These are phyloP conservation scores for Solanum clarkiae DNA, from an alignment of 257 asterid species.

Conservation along the genomic window DNA sequence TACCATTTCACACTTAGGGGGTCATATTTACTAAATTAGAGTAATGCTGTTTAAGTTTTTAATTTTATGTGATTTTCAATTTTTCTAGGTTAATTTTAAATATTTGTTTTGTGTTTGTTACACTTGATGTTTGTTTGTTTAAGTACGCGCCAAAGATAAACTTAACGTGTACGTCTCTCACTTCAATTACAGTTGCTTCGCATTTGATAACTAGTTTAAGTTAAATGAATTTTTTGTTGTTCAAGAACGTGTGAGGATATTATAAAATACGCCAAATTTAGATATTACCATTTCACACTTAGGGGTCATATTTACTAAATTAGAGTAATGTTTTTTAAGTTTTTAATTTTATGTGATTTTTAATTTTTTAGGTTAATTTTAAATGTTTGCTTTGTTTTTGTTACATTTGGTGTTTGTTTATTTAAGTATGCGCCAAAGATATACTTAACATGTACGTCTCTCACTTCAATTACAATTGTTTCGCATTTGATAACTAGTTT, in stretches of 20 bases:
- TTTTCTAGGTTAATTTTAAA: not conserved
- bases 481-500: not conserved
- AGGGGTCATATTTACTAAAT: too few species aligned
- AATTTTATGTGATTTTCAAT: too few species aligned
- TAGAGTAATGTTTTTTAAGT: not conserved
- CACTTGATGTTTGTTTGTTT: not conserved
- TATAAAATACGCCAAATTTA: too few species aligned
- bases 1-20: too few species aligned
- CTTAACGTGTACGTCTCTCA: not conserved
- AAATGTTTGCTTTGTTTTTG: not conserved
- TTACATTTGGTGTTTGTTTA: not conserved
- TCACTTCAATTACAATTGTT: not conserved
- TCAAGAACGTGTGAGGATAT: too few species aligned
- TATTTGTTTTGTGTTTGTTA: not conserved
- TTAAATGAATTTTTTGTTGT: too few species aligned
- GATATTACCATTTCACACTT: too few species aligned
- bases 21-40: not conserved
- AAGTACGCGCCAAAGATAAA: not conserved
- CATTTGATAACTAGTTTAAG: not conserved
- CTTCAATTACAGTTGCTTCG: not conserved
- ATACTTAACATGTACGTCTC: not conserved
- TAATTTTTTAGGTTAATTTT: not conserved
- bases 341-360: not conserved
- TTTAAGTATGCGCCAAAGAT: not conserved
- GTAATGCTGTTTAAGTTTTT: not conserved